phyloP scores from a whole-genome alignment of 2,329 filamentous ascomycete genomes.

The Neofusicoccum ribis region DNA sequence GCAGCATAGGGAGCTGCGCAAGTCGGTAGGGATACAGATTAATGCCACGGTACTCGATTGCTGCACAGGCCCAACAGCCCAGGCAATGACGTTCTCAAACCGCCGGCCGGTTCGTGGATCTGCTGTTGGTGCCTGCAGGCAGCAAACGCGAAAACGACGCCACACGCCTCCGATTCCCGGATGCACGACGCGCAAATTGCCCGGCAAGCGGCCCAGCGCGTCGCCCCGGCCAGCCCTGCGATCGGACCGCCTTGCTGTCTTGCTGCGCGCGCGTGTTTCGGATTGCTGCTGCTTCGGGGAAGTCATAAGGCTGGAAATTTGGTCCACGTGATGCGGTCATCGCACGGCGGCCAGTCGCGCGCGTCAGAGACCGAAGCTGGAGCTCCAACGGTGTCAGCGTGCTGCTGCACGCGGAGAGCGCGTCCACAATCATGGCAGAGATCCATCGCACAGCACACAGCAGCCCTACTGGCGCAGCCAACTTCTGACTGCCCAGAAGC shows the following conservation, averaged over 20 bases:
- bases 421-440: not conserved
- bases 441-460: not conserved
- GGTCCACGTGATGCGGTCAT: not conserved
- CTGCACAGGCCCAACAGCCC: too few species aligned
- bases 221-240: not conserved
- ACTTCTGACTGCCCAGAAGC: not conserved
- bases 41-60: too few species aligned
- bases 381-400: not conserved
- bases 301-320: slow-evolving; percentile 2
- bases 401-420: not conserved
- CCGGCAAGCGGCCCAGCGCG: not conserved
- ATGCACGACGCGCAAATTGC: not conserved
- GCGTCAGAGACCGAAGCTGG: not conserved
- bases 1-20: too few species aligned
- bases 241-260: slow-evolving; percentile 6
- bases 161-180: not conserved
- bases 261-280: not conserved
- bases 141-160: not conserved
- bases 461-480: not conserved
- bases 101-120: too few species aligned
- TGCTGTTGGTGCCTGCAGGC: not conserved
- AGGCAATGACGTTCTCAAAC: too few species aligned
- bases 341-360: not conserved
- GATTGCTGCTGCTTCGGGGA: not conserved
- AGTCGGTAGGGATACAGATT: too few species aligned